phyloP scores from a whole-genome alignment of 1,284 basidiomycete genomes.

The Leccinum pachyderme region DNA sequence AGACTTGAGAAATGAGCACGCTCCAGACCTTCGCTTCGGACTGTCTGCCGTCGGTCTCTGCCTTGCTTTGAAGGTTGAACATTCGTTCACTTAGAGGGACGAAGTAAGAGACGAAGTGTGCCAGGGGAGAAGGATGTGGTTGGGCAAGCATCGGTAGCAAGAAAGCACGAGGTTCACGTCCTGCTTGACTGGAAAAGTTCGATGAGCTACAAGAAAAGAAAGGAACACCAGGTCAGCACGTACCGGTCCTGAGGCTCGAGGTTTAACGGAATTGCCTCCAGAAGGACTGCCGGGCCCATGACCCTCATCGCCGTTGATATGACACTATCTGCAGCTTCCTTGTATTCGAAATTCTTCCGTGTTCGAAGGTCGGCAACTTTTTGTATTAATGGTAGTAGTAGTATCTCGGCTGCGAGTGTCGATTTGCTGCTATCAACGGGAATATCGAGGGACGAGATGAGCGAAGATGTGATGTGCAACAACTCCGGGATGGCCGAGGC shows the following conservation, averaged over 20 bases:
- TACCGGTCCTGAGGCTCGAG: conserved; percentile 79
- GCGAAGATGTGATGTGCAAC: conserved; percentile 58
- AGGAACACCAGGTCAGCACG: conserved; percentile 24
- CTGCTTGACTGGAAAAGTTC: conserved; percentile 48
- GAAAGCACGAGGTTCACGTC: conserved; percentile 80
- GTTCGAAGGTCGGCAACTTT: conserved; percentile 76
- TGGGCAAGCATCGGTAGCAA: conserved; percentile 88
- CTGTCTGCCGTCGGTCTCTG: conserved; percentile 65
- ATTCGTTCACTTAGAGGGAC: conserved; percentile 92
- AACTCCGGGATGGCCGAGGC: conserved; percentile 73
- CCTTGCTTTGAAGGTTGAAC: conserved; percentile 82
- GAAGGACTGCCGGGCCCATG: conserved; percentile 80
- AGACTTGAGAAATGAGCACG: conserved; percentile 90
- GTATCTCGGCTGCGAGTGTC: conserved; percentile 66
- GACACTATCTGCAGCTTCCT: conserved; percentile 83
- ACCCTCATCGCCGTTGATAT: conserved; percentile 83
- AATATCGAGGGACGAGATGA: conserved; percentile 47
- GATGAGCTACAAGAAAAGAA: conserved; percentile 1
- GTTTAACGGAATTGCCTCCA: conserved; percentile 82
- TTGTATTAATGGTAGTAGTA: conserved; percentile 74
- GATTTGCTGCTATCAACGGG: conserved; percentile 36
- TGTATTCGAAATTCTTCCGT: conserved; percentile 86
- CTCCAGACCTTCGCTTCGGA: conserved; percentile 94
- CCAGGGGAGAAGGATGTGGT: conserved; percentile 76
- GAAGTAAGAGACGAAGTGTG: conserved; percentile 88